These are phyloP conservation scores for Euryodendron excelsum DNA, from an alignment of 148 eudicot genomes.

Conservation along the genomic window DNA sequence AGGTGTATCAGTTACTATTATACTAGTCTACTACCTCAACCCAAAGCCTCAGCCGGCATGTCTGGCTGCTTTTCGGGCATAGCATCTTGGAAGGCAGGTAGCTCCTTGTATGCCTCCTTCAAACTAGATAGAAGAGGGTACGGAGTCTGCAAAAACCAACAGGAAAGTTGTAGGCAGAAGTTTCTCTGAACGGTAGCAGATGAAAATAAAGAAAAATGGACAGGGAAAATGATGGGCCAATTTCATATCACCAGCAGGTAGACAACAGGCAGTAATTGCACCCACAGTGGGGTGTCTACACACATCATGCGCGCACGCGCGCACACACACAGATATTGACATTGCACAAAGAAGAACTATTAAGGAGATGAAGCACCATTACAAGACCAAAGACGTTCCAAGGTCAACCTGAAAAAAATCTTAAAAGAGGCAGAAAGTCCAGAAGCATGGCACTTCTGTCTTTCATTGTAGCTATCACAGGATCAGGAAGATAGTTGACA, in stretches of 20 bases:
- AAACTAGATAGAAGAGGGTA: conserved; percentile 63
- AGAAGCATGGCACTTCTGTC: background rate
- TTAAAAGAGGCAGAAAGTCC: background rate
- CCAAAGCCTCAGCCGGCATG: conserved; percentile 10
- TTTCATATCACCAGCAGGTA: background rate
- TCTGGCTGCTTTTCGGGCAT: conserved; percentile 79
- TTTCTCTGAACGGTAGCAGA: background rate
- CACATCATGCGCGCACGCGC: too few relatives aligned
- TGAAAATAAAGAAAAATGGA: background rate
- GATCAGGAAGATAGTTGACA: background rate
- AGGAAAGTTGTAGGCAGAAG: background rate
- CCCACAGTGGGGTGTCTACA: background rate
- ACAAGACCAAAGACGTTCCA: background rate
- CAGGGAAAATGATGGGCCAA: background rate
- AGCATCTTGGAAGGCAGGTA: conserved; percentile 68
- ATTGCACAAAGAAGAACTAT: background rate
- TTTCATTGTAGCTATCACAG: too few relatives aligned
- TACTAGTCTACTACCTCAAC: conserved; percentile 8
- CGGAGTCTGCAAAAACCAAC: conserved; percentile 46
- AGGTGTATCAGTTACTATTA: background rate
- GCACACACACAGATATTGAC: background rate
- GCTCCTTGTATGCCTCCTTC: conserved; percentile 52
- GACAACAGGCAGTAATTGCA: background rate
- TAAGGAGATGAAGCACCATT: background rate
- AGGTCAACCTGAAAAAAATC: background rate